Evolutionary conservation across 2,329 filamentous ascomycete species (phyloP).

Genomic region (Xylaria sp.): DNA sequence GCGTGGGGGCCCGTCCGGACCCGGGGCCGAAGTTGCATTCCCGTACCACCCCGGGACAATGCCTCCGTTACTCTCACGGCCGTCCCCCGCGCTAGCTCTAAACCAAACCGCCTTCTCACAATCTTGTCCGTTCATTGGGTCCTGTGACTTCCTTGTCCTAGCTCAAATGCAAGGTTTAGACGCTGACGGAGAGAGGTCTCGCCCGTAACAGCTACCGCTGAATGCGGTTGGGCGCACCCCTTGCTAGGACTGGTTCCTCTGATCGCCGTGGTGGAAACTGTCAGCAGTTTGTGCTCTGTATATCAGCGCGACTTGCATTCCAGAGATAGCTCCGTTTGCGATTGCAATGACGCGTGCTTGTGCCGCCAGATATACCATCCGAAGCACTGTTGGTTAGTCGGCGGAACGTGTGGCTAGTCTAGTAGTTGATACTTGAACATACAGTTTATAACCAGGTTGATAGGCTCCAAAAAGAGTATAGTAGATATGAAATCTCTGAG

Average conservation of each 20-base stretch:
- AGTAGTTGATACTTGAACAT: not conserved
- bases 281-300: not conserved
- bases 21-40: not conserved
- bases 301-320: not conserved
- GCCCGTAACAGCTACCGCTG: not conserved
- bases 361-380: not conserved
- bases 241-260: not conserved
- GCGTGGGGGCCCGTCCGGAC: not conserved
- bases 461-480: not conserved
- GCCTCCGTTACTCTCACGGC: not conserved
- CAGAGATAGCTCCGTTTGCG: not conserved
- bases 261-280: not conserved
- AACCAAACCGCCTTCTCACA: not conserved
- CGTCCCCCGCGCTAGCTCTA: not conserved
- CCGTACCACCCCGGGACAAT: not conserved
- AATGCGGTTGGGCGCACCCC: too few species aligned
- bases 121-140: not conserved
- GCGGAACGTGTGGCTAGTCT: not conserved
- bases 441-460: not conserved
- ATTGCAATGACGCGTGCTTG: not conserved
- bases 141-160: not conserved
- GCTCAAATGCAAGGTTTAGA: not conserved
- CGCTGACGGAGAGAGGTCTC: not conserved
- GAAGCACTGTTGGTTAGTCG: too few species aligned
- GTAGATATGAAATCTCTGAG: not conserved